A percentile compares a stretch with the other conserved stretches of the same genome.
phyloP scores from a whole-genome alignment of 1,284 basidiomycete species.

The Pseudozyma tsukubaensis region DNA sequence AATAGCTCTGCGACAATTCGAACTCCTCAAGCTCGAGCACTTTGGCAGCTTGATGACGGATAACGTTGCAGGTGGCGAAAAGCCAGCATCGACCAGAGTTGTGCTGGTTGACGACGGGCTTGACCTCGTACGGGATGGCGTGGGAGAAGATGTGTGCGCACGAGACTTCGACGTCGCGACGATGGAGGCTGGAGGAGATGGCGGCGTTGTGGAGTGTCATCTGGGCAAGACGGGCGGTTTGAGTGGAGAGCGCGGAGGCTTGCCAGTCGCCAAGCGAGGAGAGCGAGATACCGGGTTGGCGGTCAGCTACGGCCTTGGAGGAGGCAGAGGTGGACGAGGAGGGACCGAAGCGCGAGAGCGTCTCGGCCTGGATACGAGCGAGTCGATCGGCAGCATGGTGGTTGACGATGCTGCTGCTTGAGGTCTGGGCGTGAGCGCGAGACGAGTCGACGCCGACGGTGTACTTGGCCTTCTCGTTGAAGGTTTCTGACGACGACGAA shows the following conservation, averaged over 20 bases:
- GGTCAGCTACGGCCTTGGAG: neutral
- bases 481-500: slow-evolving; percentile 13
- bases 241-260: slow-evolving; percentile 53
- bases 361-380: slow-evolving; percentile 54
- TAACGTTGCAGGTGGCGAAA: slow-evolving; percentile 74
- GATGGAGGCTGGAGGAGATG: slow-evolving; percentile 77
- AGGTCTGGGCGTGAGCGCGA: slow-evolving; percentile 7
- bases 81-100: slow-evolving; percentile 68
- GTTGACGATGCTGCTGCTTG: slow-evolving; percentile 20
- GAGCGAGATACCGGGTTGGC: slow-evolving; percentile 37
- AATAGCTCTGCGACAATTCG: slow-evolving; percentile 82
- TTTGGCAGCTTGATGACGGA: slow-evolving; percentile 85
- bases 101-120: slow-evolving; percentile 87
- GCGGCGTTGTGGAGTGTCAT: slow-evolving; percentile 82
- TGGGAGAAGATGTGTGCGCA: slow-evolving; percentile 87
- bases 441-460: slow-evolving; percentile 21
- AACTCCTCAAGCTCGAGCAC: slow-evolving; percentile 86
- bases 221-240: slow-evolving; percentile 81
- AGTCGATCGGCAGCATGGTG: slow-evolving; percentile 53
- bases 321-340: slow-evolving; percentile 1
- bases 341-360: slow-evolving; percentile 11
- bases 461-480: slow-evolving; percentile 36
- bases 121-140: slow-evolving; percentile 78
- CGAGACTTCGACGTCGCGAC: slow-evolving; percentile 75
- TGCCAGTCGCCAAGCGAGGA: slow-evolving; percentile 45